Percentiles rank a stretch among this genome's conserved stretches.
Evolutionary conservation across 305 asterid species (phyloP).

Genomic region (Fraxinus latifolia): DNA sequence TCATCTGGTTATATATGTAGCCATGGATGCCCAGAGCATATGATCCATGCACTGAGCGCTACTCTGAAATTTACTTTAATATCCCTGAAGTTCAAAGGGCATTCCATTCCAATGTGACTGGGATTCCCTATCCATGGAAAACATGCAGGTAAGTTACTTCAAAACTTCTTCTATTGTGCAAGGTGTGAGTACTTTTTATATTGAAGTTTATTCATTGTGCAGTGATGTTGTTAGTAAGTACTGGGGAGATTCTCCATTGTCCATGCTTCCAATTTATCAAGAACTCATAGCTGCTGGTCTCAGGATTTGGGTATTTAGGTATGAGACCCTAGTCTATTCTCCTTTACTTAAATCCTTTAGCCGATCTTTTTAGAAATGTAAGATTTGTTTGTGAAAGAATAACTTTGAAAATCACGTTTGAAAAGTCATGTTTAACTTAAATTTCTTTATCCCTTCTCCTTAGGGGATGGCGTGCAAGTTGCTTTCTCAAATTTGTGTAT

Average conservation of each 20-base stretch:
- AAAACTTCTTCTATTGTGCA: slow-evolving; percentile 2
- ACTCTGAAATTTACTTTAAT: slow-evolving; percentile 68
- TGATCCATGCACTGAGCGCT: slow-evolving; percentile 83
- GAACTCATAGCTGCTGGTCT: slow-evolving; percentile 76
- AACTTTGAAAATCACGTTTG: not conserved
- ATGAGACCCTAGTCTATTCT: slow-evolving; percentile 9
- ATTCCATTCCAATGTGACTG: slow-evolving; percentile 73
- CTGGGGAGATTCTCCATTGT: slow-evolving; percentile 86
- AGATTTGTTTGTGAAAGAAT: not conserved
- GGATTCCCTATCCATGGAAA: slow-evolving; percentile 67
- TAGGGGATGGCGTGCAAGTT: not conserved
- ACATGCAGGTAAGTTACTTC: slow-evolving; percentile 61
- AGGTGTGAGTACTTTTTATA: not conserved
- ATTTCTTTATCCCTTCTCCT: not conserved
- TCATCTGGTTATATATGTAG: slow-evolving; percentile 31
- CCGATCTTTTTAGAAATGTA: not conserved
- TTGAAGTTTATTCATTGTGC: slow-evolving; percentile 22
- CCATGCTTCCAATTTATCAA: slow-evolving; percentile 89
- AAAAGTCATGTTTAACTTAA: not conserved
- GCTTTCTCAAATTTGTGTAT: not conserved
- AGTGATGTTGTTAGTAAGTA: slow-evolving; percentile 68
- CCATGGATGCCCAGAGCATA: slow-evolving; percentile 91
- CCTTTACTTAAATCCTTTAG: not conserved
- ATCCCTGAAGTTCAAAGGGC: slow-evolving; percentile 85
- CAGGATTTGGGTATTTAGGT: slow-evolving; percentile 97